Percentiles rank a stretch among this genome's conserved stretches.
Conservation (phyloP, 202 grass and related monocot species). For the Musa balbisiana region DNA sequence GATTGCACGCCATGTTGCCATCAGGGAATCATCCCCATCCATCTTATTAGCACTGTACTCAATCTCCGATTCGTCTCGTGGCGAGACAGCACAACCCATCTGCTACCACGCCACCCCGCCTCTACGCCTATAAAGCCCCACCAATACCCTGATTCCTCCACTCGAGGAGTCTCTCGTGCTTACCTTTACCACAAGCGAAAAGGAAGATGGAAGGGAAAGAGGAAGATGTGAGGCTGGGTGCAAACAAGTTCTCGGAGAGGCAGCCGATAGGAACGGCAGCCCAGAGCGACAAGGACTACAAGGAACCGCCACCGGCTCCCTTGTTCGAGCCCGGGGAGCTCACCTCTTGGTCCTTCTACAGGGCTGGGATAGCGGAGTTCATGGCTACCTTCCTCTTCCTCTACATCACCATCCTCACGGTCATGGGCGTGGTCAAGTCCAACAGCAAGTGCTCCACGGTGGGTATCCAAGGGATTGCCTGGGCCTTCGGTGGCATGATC, state of each 20-base stretch:
- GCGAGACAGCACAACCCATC: no score
- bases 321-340: constrained; percentile 2
- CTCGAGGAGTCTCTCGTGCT: no score
- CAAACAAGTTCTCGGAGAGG: constrained; percentile 17
- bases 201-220: constrained; percentile 10
- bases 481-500: constrained; percentile 22
- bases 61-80: no score
- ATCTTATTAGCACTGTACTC: no score
- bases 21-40: no score
- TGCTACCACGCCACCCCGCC: no score
- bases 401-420: constrained; percentile 19
- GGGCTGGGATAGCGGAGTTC: constrained; percentile 3
- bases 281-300: constrained; percentile 19
- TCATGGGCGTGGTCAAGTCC: constrained; percentile 14
- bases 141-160: no score
- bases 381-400: constrained; percentile 15
- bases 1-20: no score
- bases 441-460: constrained; percentile 2
- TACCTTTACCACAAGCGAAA: no score
- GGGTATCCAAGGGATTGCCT: constrained; percentile 16
- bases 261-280: constrained; percentile 15
- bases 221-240: constrained; percentile 5
- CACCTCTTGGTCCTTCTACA: constrained; percentile 10
- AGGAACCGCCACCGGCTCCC: constrained; percentile 7
- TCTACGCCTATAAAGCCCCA: no score